Conservation (phyloP, 768 basidiomycete genomes). For the Russula earlei region DNA sequence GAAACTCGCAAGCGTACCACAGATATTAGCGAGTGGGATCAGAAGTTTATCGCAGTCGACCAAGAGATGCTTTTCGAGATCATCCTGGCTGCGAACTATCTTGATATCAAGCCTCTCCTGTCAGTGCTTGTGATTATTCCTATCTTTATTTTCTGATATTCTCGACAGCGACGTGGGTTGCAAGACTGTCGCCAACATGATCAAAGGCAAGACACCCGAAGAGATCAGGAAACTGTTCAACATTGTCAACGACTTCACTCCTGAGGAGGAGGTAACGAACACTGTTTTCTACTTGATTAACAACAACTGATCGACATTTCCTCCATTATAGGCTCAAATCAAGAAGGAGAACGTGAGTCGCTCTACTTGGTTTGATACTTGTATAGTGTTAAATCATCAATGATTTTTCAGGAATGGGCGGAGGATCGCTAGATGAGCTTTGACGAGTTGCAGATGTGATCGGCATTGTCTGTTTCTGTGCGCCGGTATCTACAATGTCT, state of each 20-base stretch:
- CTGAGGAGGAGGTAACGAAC: constrained; percentile 83
- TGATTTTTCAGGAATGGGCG: constrained; percentile 67
- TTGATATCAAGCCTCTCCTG: constrained; percentile 98
- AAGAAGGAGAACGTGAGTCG: constrained; percentile 96
- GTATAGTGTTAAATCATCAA: not conserved
- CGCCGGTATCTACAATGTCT: constrained; percentile 10
- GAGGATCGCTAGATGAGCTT: constrained; percentile 58
- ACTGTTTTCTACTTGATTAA: constrained; percentile 13
- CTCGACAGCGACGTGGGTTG: constrained; percentile 80
- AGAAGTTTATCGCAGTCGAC: constrained; percentile 96
- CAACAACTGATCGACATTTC: not conserved
- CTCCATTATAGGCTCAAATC: constrained; percentile 70
- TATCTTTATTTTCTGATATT: constrained; percentile 5
- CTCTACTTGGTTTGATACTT: not conserved
- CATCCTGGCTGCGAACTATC: constrained; percentile 98
- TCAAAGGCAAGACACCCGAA: constrained; percentile 99
- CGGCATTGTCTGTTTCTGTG: constrained; percentile 14
- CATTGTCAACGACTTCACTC: constrained; percentile 97
- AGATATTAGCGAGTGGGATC: constrained; percentile 98
- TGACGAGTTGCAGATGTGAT: not conserved
- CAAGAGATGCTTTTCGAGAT: constrained; percentile 99
- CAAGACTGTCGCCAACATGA: constrained; percentile 99
- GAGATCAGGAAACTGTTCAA: constrained; percentile 98
- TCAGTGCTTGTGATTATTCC: constrained; percentile 26
- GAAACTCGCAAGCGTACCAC: constrained; percentile 97